Evolutionary conservation across 257 asterid species (phyloP), one percentile per base, ranked within the genome.

Genomic region (Leptodermis oblonga): DNA sequence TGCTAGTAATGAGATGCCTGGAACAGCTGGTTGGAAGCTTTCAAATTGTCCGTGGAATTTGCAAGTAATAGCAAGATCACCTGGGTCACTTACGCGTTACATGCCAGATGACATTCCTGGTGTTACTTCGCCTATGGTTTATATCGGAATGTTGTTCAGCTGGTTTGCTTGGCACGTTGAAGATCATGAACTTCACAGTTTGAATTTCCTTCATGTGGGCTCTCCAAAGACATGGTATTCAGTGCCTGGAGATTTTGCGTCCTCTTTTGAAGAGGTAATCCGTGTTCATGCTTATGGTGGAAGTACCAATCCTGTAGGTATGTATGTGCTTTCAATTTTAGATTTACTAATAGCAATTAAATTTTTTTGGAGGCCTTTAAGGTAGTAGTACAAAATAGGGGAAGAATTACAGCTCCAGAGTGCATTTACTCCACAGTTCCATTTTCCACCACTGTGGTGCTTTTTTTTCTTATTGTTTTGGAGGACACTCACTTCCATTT

Each of bases 81-180:
- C 95, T 62, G 99, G 99, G 62, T 94, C 99, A 18, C 77, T 94
- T 71, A 94, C 99, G 2, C 96, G 97, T 43, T 94, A 85, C 80
- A 94, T 94, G 99, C 96, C 98, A 18, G 97, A 94, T 86, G 99
- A 94, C 81, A 94, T 94, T 22, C 98, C 99, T 17, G 98, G 99
- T 68, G 99, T 94, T 75, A 94, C 99, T 54, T 94, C 99, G 59
- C 99, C 99, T 7, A 94, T 94, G 99, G 87, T 94, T 61, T 94
- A 91, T 76, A 79, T 94, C 69, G 99, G 99, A 70, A 94, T 94
- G 99, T 67, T 94, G 78, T 94, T 89, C 87, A 94, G 99, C 79
- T 94, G 99, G 99, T 94, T 91, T 86, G 97, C 99, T 43, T 94
- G 99, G 99, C 99, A 94, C 80, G 99, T 94, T 68, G 99, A 94